A percentile compares a stretch with the other conserved stretches of the same genome.
Evolutionary conservation across 2,329 filamentous ascomycete genomes (phyloP).

Genomic region (Talaromyces islandicus): DNA sequence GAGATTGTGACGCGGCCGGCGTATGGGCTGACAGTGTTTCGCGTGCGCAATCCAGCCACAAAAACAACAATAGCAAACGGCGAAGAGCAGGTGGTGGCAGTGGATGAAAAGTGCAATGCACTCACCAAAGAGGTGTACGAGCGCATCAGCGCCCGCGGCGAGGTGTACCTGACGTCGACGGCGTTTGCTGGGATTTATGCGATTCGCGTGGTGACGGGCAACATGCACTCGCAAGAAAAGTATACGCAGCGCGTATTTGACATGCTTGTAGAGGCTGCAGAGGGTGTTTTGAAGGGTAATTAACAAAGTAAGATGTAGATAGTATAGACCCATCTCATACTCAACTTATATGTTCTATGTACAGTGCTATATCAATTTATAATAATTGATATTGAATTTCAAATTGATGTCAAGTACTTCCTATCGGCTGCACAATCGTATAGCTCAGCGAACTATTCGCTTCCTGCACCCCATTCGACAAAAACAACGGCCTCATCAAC

Average conservation of each 20-base stretch:
- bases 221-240: constrained; percentile 62
- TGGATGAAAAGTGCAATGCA: constrained; percentile 55
- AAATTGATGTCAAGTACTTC: constrained; percentile 13
- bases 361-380: neutral
- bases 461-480: constrained; percentile 45
- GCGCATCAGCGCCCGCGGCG: constrained; percentile 63
- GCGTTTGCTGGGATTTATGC: constrained; percentile 67
- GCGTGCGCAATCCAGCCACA: constrained; percentile 45
- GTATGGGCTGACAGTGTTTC: constrained; percentile 75
- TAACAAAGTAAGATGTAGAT: neutral
- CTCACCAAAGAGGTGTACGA: constrained; percentile 73
- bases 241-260: constrained; percentile 70
- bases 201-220: constrained; percentile 75
- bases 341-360: neutral
- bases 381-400: neutral
- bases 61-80: neutral
- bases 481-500: constrained; percentile 41
- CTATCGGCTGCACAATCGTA: constrained; percentile 39
- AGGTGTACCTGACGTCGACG: constrained; percentile 77
- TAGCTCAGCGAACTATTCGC: constrained; percentile 29
- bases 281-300: constrained; percentile 41
- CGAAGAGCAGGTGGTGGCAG: constrained; percentile 3
- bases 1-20: constrained; percentile 65
- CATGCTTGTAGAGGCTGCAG: constrained; percentile 59
- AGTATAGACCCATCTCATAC: neutral